These are phyloP conservation scores for Debaryomyces sp. DNA, from an alignment of 1,139 yeast genomes.

Conservation along the genomic window DNA sequence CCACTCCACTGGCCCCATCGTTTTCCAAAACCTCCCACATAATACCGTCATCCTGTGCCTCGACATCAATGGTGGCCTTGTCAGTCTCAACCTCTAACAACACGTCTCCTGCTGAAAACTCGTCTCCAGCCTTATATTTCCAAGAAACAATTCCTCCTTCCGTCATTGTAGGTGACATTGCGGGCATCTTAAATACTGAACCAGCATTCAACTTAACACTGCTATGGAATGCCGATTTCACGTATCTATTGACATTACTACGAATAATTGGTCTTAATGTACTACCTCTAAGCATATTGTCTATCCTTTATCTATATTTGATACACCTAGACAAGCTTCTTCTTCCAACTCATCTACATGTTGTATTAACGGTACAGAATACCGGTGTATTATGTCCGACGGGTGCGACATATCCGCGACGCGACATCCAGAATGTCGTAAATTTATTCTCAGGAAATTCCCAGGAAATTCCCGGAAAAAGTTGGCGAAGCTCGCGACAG, in stretches of 20 bases:
- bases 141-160: constrained; percentile 96
- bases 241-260: constrained; percentile 3
- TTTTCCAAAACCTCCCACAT: constrained; percentile 73
- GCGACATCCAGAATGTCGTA: constrained; percentile 5
- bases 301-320: constrained; percentile 4
- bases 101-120: constrained; percentile 82
- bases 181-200: constrained; percentile 84
- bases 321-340: not conserved
- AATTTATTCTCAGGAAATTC: not conserved
- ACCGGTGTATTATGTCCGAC: constrained; percentile 16
- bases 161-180: constrained; percentile 99
- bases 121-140: constrained; percentile 84
- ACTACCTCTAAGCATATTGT: constrained; percentile 21
- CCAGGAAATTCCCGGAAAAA: not conserved
- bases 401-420: constrained; percentile 26
- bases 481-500: not conserved
- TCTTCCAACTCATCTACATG: not conserved
- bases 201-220: constrained; percentile 42
- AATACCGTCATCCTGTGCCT: constrained; percentile 90
- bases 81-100: constrained; percentile 90
- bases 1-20: constrained; percentile 76
- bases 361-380: not conserved
- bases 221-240: constrained; percentile 20
- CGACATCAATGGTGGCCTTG: constrained; percentile 91
- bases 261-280: constrained; percentile 9